A percentile compares a stretch with the other conserved stretches of the same genome.
These are phyloP conservation scores for Geranium brycei DNA, from an alignment of 345 rosid genomes.

Conservation along the genomic window DNA sequence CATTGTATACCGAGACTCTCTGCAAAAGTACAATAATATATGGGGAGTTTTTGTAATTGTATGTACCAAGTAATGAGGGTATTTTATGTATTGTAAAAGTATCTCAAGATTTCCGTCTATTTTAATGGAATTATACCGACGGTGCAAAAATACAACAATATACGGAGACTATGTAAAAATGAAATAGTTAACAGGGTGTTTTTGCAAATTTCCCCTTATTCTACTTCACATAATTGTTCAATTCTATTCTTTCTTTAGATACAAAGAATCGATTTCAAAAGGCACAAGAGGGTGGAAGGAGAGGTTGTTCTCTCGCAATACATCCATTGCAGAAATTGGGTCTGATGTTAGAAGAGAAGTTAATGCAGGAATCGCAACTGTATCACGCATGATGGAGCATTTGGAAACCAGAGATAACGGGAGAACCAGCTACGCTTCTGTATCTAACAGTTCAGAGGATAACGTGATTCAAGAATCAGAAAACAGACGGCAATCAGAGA, in stretches of 20 bases:
- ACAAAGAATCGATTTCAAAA: conserved; percentile 51
- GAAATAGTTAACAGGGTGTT: neutral
- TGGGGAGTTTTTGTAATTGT: no score
- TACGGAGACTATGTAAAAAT: no score
- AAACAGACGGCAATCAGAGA: no score
- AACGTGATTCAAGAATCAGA: no score
- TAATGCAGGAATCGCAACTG: conserved; percentile 36
- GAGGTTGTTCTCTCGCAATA: conserved; percentile 43
- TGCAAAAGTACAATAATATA: no score
- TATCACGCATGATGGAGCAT: conserved; percentile 33
- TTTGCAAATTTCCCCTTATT: neutral
- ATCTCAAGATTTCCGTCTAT: no score
- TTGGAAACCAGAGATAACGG: conserved; percentile 27
- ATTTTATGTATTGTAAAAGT: no score
- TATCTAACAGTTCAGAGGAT: no score
- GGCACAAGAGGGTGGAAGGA: conserved; percentile 69
- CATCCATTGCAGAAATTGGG: conserved; percentile 30
- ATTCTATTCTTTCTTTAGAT: conserved; percentile 17
- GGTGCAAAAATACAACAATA: no score
- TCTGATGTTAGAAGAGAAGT: conserved; percentile 43
- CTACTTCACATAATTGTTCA: neutral
- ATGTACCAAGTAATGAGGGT: no score
- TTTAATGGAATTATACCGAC: no score
- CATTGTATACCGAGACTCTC: no score
- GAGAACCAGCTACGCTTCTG: conserved; percentile 20